Percentiles rank a stretch among this genome's conserved stretches.
Evolutionary conservation across 352 stramenopile genomes (phyloP).

Genomic region (Pythium utonaiense): DNA sequence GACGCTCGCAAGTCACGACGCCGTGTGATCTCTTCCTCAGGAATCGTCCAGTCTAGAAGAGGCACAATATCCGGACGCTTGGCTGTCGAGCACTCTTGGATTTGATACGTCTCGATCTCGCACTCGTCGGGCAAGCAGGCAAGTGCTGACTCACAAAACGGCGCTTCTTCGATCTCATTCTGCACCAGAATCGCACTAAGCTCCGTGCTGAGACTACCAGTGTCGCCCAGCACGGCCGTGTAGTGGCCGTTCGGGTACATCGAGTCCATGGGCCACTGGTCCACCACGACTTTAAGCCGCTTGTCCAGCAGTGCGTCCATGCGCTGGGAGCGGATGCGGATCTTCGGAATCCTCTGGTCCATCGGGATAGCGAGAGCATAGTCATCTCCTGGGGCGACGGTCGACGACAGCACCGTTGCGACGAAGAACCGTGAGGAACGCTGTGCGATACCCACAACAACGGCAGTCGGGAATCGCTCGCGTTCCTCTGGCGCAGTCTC

Average conservation of each 20-base stretch:
- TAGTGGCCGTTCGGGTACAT: constrained; percentile 83
- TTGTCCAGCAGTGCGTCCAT: constrained; percentile 75
- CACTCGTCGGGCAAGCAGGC: constrained; percentile 74
- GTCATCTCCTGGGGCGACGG: constrained; percentile 56
- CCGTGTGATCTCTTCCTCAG: constrained; percentile 36
- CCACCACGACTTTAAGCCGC: constrained; percentile 78
- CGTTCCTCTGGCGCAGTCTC: neutral
- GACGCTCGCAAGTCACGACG: constrained; percentile 68
- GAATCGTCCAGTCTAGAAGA: constrained; percentile 71
- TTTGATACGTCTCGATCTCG: constrained; percentile 58
- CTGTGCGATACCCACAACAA: constrained; percentile 86
- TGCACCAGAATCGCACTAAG: constrained; percentile 79
- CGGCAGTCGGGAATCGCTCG: constrained; percentile 51
- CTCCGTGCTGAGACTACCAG: constrained; percentile 69
- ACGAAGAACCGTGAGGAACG: constrained; percentile 64
- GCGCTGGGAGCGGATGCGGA: constrained; percentile 76
- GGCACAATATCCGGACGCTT: constrained; percentile 51
- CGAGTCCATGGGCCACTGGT: constrained; percentile 72
- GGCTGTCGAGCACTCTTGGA: constrained; percentile 72
- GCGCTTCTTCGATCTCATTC: constrained; percentile 76
- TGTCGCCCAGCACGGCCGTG: constrained; percentile 59
- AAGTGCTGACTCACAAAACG: constrained; percentile 83
- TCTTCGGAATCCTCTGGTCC: constrained; percentile 74
- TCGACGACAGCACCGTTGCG: constrained; percentile 68
- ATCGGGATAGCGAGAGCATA: constrained; percentile 77